phyloP scores from a whole-genome alignment of 306 rosid species.

The Corylus avellana region DNA sequence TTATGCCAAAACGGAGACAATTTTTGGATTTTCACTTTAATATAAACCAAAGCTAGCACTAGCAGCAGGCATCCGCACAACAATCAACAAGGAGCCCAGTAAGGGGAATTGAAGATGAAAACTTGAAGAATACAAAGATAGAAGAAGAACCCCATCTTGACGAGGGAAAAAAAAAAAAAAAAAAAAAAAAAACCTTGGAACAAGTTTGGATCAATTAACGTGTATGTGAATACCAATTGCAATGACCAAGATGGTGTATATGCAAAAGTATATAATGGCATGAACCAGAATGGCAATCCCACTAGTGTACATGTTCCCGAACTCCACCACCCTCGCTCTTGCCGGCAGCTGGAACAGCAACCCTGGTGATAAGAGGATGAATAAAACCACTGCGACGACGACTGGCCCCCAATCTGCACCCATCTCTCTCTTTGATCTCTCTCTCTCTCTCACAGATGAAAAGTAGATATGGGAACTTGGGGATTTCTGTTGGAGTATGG shows the following conservation, averaged over 20 bases:
- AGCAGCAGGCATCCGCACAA: neutral
- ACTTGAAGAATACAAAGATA: neutral
- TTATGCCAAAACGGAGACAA: too few species aligned
- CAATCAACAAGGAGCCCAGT: constrained; percentile 4
- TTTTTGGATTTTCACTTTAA: neutral
- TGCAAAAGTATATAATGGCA: constrained; percentile 79
- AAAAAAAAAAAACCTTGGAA: constrained; percentile 6
- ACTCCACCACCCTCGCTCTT: constrained; percentile 74
- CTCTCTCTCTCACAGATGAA: neutral
- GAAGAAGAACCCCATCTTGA: neutral
- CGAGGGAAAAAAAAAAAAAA: neutral
- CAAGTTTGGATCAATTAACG: constrained; percentile 31
- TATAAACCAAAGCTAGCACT: neutral
- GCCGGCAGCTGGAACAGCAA: constrained; percentile 85
- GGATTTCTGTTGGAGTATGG: constrained; percentile 10
- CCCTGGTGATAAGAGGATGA: constrained; percentile 89
- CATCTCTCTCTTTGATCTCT: constrained; percentile 37
- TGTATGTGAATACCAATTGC: constrained; percentile 94
- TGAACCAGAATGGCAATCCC: constrained; percentile 93
- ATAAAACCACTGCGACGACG: constrained; percentile 68
- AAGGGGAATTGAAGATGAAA: constrained; percentile 6
- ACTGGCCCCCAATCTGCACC: constrained; percentile 94
- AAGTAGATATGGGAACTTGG: constrained; percentile 4
- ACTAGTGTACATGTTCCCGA: constrained; percentile 93
- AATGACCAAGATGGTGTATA: constrained; percentile 72